Conservation (phyloP, 306 rosid species). For the Prunus salicina region DNA sequence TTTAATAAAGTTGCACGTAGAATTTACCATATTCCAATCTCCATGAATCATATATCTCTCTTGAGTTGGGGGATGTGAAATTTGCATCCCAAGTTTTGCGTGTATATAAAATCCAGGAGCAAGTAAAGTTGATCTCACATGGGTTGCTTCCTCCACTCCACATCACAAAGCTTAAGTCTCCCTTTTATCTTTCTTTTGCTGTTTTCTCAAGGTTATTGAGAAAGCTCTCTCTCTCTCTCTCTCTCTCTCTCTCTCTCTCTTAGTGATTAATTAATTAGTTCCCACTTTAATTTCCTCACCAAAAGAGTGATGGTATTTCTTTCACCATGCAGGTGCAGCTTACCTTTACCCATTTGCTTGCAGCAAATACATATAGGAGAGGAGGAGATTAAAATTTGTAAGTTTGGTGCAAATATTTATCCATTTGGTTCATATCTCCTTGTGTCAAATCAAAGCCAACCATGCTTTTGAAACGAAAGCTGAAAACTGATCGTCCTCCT, state of each 20-base stretch:
- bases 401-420: constrained; percentile 1
- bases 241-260: not conserved
- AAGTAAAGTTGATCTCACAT: too few species aligned
- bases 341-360: constrained; percentile 31
- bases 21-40: too few species aligned
- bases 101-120: too few species aligned
- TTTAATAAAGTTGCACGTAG: too few species aligned
- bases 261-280: not conserved
- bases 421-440: constrained; percentile 21
- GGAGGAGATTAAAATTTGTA: not conserved
- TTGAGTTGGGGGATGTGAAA: too few species aligned
- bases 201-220: constrained; percentile 8
- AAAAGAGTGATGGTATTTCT: not conserved
- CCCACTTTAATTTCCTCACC: not conserved
- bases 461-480: constrained; percentile 32
- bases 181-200: constrained; percentile 10
- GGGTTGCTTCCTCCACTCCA: not conserved
- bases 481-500: constrained; percentile 14
- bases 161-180: constrained; percentile 14
- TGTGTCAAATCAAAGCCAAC: constrained; percentile 31
- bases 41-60: too few species aligned
- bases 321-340: not conserved
- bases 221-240: not conserved
- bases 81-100: too few species aligned
- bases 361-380: not conserved